Conservation (phyloP, 1,284 basidiomycete species). For the Cryptococcus amylolentus region DNA sequence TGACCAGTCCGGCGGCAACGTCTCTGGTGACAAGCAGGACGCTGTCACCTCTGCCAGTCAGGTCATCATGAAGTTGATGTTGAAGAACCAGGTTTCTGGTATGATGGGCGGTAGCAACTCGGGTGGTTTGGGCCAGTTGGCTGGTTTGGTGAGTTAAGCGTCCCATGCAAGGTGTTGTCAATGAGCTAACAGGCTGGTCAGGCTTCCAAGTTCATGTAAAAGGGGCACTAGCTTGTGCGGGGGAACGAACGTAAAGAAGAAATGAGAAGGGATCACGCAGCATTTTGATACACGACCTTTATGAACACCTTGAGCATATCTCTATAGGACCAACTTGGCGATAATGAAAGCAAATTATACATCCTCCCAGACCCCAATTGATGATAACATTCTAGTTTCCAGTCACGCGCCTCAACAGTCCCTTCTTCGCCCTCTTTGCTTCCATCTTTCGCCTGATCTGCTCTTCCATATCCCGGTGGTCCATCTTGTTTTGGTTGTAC, state of each 20-base stretch:
- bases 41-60: conserved; percentile 75
- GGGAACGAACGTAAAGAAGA: background rate
- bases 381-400: background rate
- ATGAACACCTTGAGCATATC: background rate
- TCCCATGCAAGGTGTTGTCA: background rate
- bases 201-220: conserved; percentile 22
- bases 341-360: no score
- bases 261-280: background rate
- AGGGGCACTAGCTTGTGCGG: background rate
- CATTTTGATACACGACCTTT: background rate
- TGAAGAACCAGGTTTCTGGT: conserved; percentile 48
- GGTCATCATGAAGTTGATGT: conserved; percentile 77
- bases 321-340: no score
- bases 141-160: conserved; percentile 54
- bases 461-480: conserved; percentile 72
- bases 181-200: background rate
- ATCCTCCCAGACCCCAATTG: no score
- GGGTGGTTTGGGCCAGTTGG: conserved; percentile 60
- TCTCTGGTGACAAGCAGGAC: conserved; percentile 68
- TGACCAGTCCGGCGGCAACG: conserved; percentile 63
- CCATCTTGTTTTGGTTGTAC: conserved; percentile 70
- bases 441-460: conserved; percentile 56
- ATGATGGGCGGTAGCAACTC: conserved; percentile 60
- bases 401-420: conserved; percentile 6
- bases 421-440: conserved; percentile 10